Percentiles rank a stretch among this genome's conserved stretches.
Conservation (phyloP, 371 early-diverging fungal genomes). For the Mucor racemosus region DNA sequence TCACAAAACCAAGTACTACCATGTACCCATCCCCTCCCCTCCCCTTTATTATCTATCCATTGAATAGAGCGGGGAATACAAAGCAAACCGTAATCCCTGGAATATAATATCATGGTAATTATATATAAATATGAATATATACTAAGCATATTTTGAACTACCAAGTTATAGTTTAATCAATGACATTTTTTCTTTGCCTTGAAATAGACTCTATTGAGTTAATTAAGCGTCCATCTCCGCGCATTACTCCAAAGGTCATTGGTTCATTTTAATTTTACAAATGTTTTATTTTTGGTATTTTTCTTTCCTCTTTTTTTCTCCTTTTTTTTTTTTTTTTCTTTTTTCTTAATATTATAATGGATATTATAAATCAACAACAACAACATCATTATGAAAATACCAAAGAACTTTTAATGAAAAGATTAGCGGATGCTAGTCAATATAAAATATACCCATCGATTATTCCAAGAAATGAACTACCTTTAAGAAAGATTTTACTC, state of each 20-base stretch:
- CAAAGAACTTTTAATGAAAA: conserved; percentile 34
- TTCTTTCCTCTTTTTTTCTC: conserved; percentile 2
- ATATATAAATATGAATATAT: not conserved
- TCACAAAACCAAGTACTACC: conserved; percentile 2
- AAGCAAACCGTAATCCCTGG: not conserved
- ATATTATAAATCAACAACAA: conserved; percentile 5
- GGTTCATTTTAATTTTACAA: not conserved
- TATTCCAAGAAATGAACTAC: conserved; percentile 31
- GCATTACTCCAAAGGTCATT: not conserved
- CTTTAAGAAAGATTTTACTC: conserved; percentile 34
- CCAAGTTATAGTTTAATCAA: not conserved
- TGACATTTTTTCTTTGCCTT: not conserved
- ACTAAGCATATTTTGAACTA: not conserved
- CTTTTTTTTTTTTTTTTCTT: not conserved
- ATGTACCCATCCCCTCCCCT: not conserved
- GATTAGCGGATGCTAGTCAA: conserved; percentile 36
- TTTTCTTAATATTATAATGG: conserved; percentile 7
- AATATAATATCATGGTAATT: not conserved
- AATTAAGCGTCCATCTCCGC: conserved; percentile 7
- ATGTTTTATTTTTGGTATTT: conserved; percentile 4
- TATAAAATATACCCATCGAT: conserved; percentile 32
- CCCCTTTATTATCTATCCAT: not conserved
- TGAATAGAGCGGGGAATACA: not conserved
- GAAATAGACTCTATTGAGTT: not conserved
- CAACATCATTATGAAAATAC: conserved; percentile 9